A percentile compares a stretch with the other conserved stretches of the same genome.
Evolutionary conservation across 306 rosid genomes (phyloP).

Genomic region (Begonia masoniana): DNA sequence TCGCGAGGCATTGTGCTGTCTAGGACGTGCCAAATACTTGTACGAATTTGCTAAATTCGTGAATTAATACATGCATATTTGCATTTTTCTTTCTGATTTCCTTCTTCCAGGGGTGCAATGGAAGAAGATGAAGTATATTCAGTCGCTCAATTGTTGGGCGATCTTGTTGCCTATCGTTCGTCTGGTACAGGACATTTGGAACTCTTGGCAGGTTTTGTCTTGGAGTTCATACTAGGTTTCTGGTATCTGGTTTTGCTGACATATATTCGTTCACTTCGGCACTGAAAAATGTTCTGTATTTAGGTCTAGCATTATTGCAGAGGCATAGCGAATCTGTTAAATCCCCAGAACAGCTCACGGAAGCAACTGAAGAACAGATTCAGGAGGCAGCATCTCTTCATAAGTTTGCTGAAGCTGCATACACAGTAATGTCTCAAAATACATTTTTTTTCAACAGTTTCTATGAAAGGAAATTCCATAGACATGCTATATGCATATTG

Average conservation of each 20-base stretch:
- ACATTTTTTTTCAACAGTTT: constrained; percentile 3
- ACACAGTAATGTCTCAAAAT: constrained; percentile 43
- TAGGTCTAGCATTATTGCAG: constrained; percentile 81
- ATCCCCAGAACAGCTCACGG: constrained; percentile 28
- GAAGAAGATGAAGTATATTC: constrained; percentile 83
- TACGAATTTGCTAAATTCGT: constrained; percentile 15
- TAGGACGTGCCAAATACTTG: constrained; percentile 78
- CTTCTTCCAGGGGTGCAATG: constrained; percentile 29
- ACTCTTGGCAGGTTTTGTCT: constrained; percentile 74
- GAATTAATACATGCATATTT: neutral
- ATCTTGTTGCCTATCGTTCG: constrained; percentile 89
- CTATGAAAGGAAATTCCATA: constrained; percentile 3
- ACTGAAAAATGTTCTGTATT: constrained; percentile 10
- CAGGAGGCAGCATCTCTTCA: constrained; percentile 77
- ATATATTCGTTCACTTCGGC: neutral
- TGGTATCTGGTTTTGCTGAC: neutral
- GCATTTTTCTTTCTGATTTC: constrained; percentile 9
- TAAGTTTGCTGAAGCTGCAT: constrained; percentile 94
- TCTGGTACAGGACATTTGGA: constrained; percentile 85
- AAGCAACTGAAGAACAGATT: constrained; percentile 40
- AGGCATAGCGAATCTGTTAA: constrained; percentile 29
- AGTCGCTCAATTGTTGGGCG: constrained; percentile 73
- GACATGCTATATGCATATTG: constrained; percentile 15
- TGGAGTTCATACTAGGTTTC: constrained; percentile 1
- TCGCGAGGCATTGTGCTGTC: constrained; percentile 88